Evolutionary conservation across 345 rosid species (phyloP).

Genomic region (Lepidium didymum): DNA sequence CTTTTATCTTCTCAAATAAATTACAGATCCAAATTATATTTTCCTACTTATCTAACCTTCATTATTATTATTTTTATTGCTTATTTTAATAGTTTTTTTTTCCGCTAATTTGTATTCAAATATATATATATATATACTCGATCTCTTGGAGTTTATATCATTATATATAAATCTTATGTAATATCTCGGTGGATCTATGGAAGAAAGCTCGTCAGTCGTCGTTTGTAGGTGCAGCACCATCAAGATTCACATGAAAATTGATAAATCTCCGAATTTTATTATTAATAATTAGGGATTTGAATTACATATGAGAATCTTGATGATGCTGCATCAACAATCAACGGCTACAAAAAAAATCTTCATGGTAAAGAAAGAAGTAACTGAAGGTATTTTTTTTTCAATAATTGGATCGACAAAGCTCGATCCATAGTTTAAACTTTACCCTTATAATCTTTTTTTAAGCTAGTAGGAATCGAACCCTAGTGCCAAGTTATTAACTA

Average conservation of each 20-base stretch:
- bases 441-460: too few species aligned
- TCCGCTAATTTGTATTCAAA: neutral
- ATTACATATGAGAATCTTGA: slow-evolving; percentile 91
- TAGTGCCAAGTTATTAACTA: too few species aligned
- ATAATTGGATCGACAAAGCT: too few species aligned
- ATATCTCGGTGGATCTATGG: slow-evolving; percentile 14
- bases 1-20: neutral
- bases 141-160: neutral
- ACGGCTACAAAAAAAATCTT: slow-evolving; percentile 38
- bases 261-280: neutral
- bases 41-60: neutral
- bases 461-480: too few species aligned
- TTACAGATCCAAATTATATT: neutral
- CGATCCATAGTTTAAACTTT: too few species aligned
- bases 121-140: neutral
- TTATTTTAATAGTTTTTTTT: neutral
- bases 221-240: slow-evolving; percentile 83
- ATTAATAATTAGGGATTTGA: slow-evolving; percentile 16
- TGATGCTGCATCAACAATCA: slow-evolving; percentile 99
- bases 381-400: too few species aligned
- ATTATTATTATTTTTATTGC: neutral
- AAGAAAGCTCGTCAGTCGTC: slow-evolving; percentile 46
- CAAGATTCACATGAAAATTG: slow-evolving; percentile 81
- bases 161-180: neutral
- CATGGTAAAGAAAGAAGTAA: too few species aligned